Evolutionary conservation across 257 asterid species (phyloP).

Genomic region (Solanum neorickii): DNA sequence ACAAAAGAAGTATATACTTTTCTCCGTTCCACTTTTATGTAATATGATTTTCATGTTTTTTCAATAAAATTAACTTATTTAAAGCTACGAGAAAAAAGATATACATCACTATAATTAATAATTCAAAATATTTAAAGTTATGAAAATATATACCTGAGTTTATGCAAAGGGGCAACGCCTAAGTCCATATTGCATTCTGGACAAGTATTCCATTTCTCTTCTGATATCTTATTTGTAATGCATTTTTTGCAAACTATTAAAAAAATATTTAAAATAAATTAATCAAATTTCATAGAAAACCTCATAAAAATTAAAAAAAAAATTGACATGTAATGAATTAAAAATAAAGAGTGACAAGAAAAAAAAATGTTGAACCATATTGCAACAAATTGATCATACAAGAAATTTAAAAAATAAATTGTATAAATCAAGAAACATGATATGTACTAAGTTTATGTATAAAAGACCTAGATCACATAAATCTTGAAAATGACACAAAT

Average conservation of each 20-base stretch:
- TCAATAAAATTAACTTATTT: background rate
- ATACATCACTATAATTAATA: background rate
- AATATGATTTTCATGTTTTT: background rate
- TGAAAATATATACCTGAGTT: constrained; percentile 27
- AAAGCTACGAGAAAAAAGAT: background rate
- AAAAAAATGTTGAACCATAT: background rate
- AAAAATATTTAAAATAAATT: background rate
- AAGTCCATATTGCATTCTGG: constrained; percentile 41
- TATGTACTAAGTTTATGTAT: background rate
- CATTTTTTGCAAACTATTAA: constrained; percentile 54
- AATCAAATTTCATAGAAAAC: background rate
- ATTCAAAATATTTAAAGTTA: background rate
- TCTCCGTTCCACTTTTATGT: background rate
- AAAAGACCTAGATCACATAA: background rate
- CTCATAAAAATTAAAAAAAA: background rate
- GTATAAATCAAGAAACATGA: background rate
- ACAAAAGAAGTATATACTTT: background rate
- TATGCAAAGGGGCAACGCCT: constrained; percentile 56
- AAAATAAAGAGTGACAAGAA: background rate
- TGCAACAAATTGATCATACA: background rate
- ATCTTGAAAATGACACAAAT: background rate
- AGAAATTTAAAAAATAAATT: background rate
- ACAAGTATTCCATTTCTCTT: constrained; percentile 34
- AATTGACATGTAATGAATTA: background rate
- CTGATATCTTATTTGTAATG: constrained; percentile 32